Base-by-base conservation (phyloP, 306 rosid genomes). In the Casuarina equisetifolia region DNA sequence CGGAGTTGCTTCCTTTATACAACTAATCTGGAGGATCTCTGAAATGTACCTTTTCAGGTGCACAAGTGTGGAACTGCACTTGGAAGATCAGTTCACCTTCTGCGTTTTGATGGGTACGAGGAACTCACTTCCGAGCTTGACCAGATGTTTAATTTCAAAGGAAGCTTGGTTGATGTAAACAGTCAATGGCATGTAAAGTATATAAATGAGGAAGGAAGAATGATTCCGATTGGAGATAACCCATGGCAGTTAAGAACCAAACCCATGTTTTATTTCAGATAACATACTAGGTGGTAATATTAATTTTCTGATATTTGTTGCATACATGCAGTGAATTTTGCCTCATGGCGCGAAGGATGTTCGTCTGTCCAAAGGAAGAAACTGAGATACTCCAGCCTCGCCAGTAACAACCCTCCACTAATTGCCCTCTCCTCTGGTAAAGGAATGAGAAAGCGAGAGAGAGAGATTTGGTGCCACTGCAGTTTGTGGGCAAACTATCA, bases 181-280 rank as follows among this genome's bases (percentile, higher is more conserved):
- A 84, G 87, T 44, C 86, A 89, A 59, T 91, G 96, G 90, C 87
- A 87, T 70, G 85, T 89, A 61, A 83, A 87, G 80, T 84, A 79
- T 83, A 78, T 67, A 45, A 89, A 89, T 78, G 51, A 77, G 9
- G 93, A 85, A 62, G 88, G 85, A 39, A 84, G 84, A 74, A 77
- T 78, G 76, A 85, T 83, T 81, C 54, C 83, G 4, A 44, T 87
- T 6, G 86, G 86, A 46, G 91, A 89, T 79, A 76, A 49, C 66
- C 83, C 80, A 16, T 91, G 93, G 93, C 88, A 84, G 96, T 91
- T 86, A 76, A 85, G 91, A 78, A 69, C 36, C 38, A 45, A 70
- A 69, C 80, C 78, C 62, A 20, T 7, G 53, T 36, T 51, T 25
- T 42, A 40, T 43, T 59, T n/a, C 68, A 11, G 19, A 5, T 17